These are phyloP conservation scores for Paragyromitra xinjiangensis DNA, from an alignment of 495 filamentous ascomycete species.

Conservation along the genomic window DNA sequence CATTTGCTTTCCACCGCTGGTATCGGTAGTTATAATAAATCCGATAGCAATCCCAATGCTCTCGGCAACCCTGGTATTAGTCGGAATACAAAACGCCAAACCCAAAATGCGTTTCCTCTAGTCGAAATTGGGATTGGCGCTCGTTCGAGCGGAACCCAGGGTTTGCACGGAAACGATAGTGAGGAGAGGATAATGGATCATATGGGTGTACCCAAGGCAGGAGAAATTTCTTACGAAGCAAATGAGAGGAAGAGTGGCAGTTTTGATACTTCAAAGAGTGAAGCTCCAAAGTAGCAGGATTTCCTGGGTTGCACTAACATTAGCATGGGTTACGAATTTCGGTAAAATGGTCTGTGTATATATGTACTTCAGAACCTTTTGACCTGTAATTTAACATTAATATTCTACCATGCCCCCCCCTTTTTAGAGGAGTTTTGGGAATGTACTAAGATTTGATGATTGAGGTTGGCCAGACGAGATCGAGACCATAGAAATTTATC, in stretches of 20 bases:
- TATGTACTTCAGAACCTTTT: neutral
- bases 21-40: neutral
- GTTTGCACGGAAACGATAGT: conserved; percentile 19
- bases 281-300: neutral
- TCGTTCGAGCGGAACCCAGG: conserved; percentile 8
- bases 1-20: conserved; percentile 47
- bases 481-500: too few relatives aligned
- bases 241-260: conserved; percentile 8
- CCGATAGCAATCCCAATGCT: neutral
- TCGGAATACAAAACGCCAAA: neutral
- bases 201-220: neutral
- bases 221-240: neutral
- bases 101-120: neutral
- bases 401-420: too few relatives aligned
- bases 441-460: too few relatives aligned
- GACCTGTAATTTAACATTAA: neutral
- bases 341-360: neutral
- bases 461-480: too few relatives aligned
- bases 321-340: neutral
- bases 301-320: neutral
- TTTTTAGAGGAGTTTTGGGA: too few relatives aligned
- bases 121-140: conserved; percentile 21
- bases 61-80: neutral
- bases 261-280: conserved; percentile 9
- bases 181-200: conserved; percentile 36